Percentiles rank a stretch among this genome's conserved stretches.
Evolutionary conservation across 225 moss, liverwort and hornwort genomes (phyloP).

Genomic region (Antitrichia curtipendula): DNA sequence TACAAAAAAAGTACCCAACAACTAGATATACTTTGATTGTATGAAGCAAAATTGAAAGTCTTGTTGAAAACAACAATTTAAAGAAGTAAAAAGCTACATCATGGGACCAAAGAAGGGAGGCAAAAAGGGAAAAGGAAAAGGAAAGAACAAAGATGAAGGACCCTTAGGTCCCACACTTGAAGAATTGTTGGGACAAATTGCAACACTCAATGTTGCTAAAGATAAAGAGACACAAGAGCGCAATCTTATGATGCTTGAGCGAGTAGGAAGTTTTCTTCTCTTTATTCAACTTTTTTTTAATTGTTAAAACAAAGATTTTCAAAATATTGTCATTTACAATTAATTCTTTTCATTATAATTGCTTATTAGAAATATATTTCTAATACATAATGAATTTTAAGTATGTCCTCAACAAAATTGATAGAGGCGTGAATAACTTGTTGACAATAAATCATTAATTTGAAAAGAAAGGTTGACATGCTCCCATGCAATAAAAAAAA

Average conservation of each 20-base stretch:
- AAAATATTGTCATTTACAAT: background rate
- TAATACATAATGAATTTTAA: background rate
- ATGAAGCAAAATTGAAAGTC: background rate
- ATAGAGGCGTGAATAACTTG: background rate
- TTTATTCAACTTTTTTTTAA: background rate
- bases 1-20: background rate
- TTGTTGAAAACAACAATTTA: background rate
- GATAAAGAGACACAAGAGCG: conserved; percentile 51
- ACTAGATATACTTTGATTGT: background rate
- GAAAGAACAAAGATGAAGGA: conserved; percentile 2
- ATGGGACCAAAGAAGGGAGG: conserved; percentile 73
- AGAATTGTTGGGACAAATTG: conserved; percentile 58
- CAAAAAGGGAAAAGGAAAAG: conserved; percentile 30
- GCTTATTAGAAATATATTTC: too few species aligned
- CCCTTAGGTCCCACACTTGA: conserved; percentile 25
- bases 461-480: background rate
- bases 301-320: background rate
- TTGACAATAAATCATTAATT: background rate
- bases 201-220: conserved; percentile 22
- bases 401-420: background rate
- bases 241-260: conserved; percentile 81
- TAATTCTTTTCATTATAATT: background rate
- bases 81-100: background rate
- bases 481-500: rapidly evolving
- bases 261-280: background rate